Conservation (phyloP, 129 eudicot genomes). For the Lonicera japonica region DNA sequence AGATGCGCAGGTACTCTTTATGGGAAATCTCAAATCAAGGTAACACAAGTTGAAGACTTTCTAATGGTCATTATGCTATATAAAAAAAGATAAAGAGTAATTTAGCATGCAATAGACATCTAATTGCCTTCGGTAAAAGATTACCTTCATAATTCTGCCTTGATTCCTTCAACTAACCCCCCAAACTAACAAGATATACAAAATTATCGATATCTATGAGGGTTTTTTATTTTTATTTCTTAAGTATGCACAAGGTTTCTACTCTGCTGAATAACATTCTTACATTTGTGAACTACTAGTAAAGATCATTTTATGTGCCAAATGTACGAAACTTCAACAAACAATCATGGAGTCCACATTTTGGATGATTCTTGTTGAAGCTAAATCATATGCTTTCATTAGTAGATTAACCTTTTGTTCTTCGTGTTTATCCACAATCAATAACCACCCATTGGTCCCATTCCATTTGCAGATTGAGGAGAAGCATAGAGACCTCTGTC, state of each 20-base stretch:
- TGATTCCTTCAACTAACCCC: too few species aligned
- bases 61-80: too few species aligned
- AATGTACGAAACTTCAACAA: not conserved
- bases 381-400: not conserved
- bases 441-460: not conserved
- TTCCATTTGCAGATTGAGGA: conserved; percentile 78
- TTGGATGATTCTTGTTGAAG: conserved; percentile 1
- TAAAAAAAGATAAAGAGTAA: too few species aligned
- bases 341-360: not conserved
- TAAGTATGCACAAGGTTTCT: not conserved
- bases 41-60: too few species aligned
- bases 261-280: not conserved
- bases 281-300: not conserved
- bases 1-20: too few species aligned
- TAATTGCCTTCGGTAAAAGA: too few species aligned
- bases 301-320: not conserved
- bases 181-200: too few species aligned
- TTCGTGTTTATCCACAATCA: not conserved
- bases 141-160: too few species aligned
- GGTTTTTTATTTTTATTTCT: too few species aligned
- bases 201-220: too few species aligned
- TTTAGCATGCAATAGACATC: too few species aligned
- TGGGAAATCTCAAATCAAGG: too few species aligned
- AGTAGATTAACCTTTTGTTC: not conserved
- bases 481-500: conserved; percentile 94